These are phyloP conservation scores for Colletotrichum endophyticum DNA, from an alignment of 2,329 filamentous ascomycete species.

Conservation along the genomic window DNA sequence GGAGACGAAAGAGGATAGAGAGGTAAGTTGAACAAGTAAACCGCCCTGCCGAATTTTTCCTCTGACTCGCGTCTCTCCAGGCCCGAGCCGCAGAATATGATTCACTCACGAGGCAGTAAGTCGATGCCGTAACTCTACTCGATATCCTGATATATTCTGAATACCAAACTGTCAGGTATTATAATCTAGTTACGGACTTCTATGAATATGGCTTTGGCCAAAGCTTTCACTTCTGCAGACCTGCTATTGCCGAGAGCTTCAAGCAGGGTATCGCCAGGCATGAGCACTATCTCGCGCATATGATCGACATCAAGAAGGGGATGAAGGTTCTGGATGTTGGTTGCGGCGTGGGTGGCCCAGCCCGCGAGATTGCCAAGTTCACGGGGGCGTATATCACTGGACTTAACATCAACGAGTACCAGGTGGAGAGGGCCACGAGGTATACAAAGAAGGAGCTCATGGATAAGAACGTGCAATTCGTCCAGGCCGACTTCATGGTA, in stretches of 20 bases:
- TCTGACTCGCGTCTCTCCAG: constrained; percentile 40
- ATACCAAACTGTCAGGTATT: constrained; percentile 67
- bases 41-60: neutral
- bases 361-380: constrained; percentile 96
- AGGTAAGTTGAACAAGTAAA: constrained; percentile 56
- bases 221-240: constrained; percentile 97
- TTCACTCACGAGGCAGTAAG: constrained; percentile 88
- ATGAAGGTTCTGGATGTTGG: constrained; percentile 96
- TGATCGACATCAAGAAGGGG: constrained; percentile 82
- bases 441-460: constrained; percentile 86
- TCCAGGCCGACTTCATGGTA: constrained; percentile 97
- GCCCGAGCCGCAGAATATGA: constrained; percentile 87
- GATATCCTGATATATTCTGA: neutral
- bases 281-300: constrained; percentile 95
- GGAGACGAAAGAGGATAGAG: constrained; percentile 84
- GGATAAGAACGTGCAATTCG: constrained; percentile 79
- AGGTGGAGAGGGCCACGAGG: constrained; percentile 89
- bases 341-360: constrained; percentile 95
- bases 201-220: constrained; percentile 98
- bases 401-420: constrained; percentile 98
- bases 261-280: constrained; percentile 92
- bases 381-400: constrained; percentile 87
- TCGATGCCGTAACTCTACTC: constrained; percentile 22
- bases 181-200: constrained; percentile 94
- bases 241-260: constrained; percentile 85